A percentile compares a stretch with the other conserved stretches of the same genome.
These are phyloP conservation scores for Chernovozyma sophiae-reginae DNA, from an alignment of 1,139 yeast species.

Conservation along the genomic window DNA sequence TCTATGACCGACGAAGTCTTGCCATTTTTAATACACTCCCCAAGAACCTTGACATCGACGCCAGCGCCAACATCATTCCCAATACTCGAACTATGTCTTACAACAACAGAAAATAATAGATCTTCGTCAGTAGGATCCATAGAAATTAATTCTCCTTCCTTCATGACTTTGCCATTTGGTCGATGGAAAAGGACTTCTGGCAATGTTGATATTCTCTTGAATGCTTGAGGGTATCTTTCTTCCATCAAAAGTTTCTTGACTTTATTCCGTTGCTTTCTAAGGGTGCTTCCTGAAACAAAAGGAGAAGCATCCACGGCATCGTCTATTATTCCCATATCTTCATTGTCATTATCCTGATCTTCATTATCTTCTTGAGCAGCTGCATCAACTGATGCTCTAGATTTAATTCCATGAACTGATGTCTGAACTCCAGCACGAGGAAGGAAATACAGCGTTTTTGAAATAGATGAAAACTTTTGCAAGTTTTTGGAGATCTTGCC, in stretches of 20 bases:
- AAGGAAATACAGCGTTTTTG: slow-evolving; percentile 37
- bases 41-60: not conserved
- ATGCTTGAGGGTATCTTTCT: slow-evolving; percentile 34
- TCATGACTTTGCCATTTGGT: slow-evolving; percentile 18
- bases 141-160: slow-evolving; percentile 16
- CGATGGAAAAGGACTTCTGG: slow-evolving; percentile 38
- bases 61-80: slow-evolving; percentile 8
- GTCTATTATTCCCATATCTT: slow-evolving; percentile 33
- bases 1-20: slow-evolving; percentile 19
- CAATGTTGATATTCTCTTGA: slow-evolving; percentile 30
- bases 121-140: slow-evolving; percentile 37
- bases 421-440: slow-evolving; percentile 49
- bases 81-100: slow-evolving; percentile 18
- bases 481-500: slow-evolving; percentile 4
- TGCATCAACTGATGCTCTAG: slow-evolving; percentile 9
- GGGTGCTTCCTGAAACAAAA: slow-evolving; percentile 28
- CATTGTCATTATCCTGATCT: slow-evolving; percentile 39
- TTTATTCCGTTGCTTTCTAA: slow-evolving; percentile 32
- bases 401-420: slow-evolving; percentile 42
- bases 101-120: slow-evolving; percentile 34
- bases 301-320: slow-evolving; percentile 16
- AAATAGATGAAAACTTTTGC: slow-evolving; percentile 22
- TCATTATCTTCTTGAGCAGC: slow-evolving; percentile 17
- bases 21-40: not conserved
- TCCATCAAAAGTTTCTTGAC: slow-evolving; percentile 30